Percentiles rank a stretch among this genome's conserved stretches.
Evolutionary conservation across 495 filamentous ascomycete genomes (phyloP).

Genomic region (Hapsidospora chrysogenum): DNA sequence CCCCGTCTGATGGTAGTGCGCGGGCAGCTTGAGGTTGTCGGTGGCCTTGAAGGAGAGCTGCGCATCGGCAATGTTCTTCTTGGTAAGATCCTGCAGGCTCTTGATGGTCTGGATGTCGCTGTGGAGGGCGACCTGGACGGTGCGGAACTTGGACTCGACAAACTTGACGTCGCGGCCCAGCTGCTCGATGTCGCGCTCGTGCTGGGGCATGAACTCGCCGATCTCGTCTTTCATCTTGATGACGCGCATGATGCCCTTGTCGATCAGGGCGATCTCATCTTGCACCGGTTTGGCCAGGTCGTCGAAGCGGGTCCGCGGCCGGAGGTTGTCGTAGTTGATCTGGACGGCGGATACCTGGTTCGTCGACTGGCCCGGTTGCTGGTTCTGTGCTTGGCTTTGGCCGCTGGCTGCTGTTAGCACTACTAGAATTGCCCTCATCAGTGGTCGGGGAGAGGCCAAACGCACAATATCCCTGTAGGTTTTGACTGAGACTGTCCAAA

Average conservation of each 20-base stretch:
- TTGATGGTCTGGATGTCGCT: constrained; percentile 59
- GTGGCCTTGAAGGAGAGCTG: constrained; percentile 57
- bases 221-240: constrained; percentile 40
- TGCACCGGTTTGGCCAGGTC: constrained; percentile 78
- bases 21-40: constrained; percentile 58
- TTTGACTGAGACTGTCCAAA: no score
- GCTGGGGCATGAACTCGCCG: constrained; percentile 43
- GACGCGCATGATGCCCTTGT: constrained; percentile 54
- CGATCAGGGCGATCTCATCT: constrained; percentile 52
- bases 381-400: neutral
- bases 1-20: constrained; percentile 49
- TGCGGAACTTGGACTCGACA: constrained; percentile 52
- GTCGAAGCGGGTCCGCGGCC: constrained; percentile 75
- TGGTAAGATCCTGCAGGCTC: constrained; percentile 42
- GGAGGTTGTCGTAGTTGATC: constrained; percentile 57
- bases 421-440: constrained; percentile 4
- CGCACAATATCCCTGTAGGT: no score
- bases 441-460: no score
- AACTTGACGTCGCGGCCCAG: constrained; percentile 63
- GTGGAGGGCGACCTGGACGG: constrained; percentile 53
- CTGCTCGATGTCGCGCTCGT: constrained; percentile 43
- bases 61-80: constrained; percentile 53
- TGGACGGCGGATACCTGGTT: constrained; percentile 49
- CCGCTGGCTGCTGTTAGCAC: no score
- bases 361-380: constrained; percentile 22